phyloP scores from a whole-genome alignment of 2,329 filamentous ascomycete genomes.

The Orbilia brochopaga region DNA sequence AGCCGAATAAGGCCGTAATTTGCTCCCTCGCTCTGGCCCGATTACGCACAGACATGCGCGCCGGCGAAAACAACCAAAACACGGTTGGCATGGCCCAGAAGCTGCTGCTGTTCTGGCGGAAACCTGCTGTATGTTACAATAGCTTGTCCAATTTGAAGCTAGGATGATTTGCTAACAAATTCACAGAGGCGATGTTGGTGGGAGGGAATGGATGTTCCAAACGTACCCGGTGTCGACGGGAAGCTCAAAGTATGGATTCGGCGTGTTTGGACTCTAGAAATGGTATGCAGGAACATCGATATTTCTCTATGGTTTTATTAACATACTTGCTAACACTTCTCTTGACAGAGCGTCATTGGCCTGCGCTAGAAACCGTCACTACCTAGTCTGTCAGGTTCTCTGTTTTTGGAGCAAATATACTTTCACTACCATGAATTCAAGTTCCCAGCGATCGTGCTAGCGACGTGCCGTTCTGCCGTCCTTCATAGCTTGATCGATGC shows the following conservation, averaged over 20 bases:
- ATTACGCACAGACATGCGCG: conserved; percentile 84
- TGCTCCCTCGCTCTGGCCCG: conserved; percentile 93
- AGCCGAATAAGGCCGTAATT: conserved; percentile 97
- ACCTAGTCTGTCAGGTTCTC: conserved; percentile 12
- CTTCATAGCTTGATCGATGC: conserved; percentile 7
- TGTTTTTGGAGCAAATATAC: conserved; percentile 33
- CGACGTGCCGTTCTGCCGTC: conserved; percentile 40
- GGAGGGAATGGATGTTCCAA: conserved; percentile 91
- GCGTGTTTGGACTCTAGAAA: conserved; percentile 97
- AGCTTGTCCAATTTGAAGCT: neutral
- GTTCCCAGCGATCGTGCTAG: conserved; percentile 45
- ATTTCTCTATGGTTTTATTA: neutral
- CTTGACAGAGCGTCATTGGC: conserved; percentile 41
- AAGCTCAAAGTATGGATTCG: conserved; percentile 98
- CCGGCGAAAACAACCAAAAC: conserved; percentile 69
- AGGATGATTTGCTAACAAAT: conserved; percentile 2
- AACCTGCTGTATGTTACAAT: conserved; percentile 69
- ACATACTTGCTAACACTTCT: conserved; percentile 2
- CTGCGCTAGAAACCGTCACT: conserved; percentile 32
- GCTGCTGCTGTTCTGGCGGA: conserved; percentile 94
- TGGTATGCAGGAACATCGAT: conserved; percentile 61
- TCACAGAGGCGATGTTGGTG: conserved; percentile 84
- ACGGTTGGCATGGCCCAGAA: conserved; percentile 98
- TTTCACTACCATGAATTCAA: conserved; percentile 42
- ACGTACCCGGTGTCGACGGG: conserved; percentile 87